Base-by-base conservation (phyloP, 495 filamentous ascomycete species). In the Symbiotaphrina buchneri region DNA sequence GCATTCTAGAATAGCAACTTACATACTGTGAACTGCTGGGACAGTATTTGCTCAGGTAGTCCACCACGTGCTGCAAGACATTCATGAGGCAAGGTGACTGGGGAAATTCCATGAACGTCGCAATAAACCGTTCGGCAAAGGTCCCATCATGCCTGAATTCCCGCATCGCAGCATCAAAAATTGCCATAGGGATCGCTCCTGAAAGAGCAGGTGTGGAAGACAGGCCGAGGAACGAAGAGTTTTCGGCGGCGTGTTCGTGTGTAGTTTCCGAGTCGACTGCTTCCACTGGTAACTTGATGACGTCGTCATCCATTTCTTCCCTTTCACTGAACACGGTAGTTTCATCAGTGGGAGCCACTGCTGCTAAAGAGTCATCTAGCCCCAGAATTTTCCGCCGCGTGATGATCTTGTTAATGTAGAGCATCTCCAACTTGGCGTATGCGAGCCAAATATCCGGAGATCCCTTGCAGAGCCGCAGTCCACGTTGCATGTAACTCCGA, bases 361-460 rank as follows among this genome's bases (percentile, higher is more conserved):
- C 48, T 25, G 56, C 37, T 18, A 47, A 48, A 21, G 45, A 48
- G 8, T 55, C 53, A 43, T 83, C 74, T 27, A 83, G 58, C 1
- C 68, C 74, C 26, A 84, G 46, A 33, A 82, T 67, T 38, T 58
- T 61, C 56, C 70, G 66, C 52, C 68, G 63, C 43, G 58, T 61
- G 26, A 73, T 68, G 41, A 94, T 68, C 47, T 82, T 81, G 14
- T 65, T 68, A 26, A 94, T 55, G 55, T 85, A 94, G 36, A 84
- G 74, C 67, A 92, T 73, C 55, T 97, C 87, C 52, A 91, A 60
- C 49, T 77, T 76, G 0, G 72, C 71, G 53, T 94, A 97, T 51
- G 90, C 76, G 21, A 90, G 41, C 87, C 85, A 95, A 21, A 95
- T 42, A 8, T 55, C 49, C 37, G 57, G 61, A 18, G 72, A 69